phyloP scores from a whole-genome alignment of 768 basidiomycete species.

The Suillus subalutaceus region DNA sequence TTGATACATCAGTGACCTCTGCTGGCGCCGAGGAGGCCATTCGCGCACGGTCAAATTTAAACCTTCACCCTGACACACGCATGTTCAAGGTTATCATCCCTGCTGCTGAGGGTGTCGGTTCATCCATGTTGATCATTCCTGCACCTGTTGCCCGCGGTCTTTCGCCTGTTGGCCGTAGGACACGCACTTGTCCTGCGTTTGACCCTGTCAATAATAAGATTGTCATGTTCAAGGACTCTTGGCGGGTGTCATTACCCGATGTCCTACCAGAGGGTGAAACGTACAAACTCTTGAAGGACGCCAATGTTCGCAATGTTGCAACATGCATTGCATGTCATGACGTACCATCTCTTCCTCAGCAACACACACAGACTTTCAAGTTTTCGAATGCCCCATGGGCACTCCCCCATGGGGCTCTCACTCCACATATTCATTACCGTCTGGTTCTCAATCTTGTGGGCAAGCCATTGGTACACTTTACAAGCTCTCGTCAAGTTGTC shows the following conservation, averaged over 20 bases:
- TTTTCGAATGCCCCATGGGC: neutral
- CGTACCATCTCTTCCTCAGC: neutral
- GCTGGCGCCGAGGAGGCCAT: neutral
- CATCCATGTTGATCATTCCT: neutral
- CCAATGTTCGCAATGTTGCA: slow-evolving; percentile 27
- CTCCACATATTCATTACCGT: slow-evolving; percentile 10
- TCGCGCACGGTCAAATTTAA: neutral
- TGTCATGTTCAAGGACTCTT: slow-evolving; percentile 5
- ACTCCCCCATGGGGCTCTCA: neutral
- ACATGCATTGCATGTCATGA: neutral
- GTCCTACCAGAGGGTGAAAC: slow-evolving; percentile 25
- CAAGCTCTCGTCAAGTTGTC: slow-evolving; percentile 7
- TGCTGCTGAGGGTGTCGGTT: neutral
- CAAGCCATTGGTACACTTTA: neutral
- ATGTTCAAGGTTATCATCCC: neutral
- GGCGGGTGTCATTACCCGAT: neutral
- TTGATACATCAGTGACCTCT: slow-evolving; percentile 25
- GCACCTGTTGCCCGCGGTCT: neutral
- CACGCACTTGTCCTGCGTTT: slow-evolving; percentile 4
- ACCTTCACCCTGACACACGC: neutral
- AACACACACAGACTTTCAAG: neutral
- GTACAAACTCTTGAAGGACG: slow-evolving; percentile 21
- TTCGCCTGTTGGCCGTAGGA: neutral
- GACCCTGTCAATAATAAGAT: neutral
- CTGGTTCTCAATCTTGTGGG: slow-evolving; percentile 13